A percentile compares a stretch with the other conserved stretches of the same genome.
Evolutionary conservation across 2,329 filamentous ascomycete species (phyloP).

Genomic region (Thelonectria olida): DNA sequence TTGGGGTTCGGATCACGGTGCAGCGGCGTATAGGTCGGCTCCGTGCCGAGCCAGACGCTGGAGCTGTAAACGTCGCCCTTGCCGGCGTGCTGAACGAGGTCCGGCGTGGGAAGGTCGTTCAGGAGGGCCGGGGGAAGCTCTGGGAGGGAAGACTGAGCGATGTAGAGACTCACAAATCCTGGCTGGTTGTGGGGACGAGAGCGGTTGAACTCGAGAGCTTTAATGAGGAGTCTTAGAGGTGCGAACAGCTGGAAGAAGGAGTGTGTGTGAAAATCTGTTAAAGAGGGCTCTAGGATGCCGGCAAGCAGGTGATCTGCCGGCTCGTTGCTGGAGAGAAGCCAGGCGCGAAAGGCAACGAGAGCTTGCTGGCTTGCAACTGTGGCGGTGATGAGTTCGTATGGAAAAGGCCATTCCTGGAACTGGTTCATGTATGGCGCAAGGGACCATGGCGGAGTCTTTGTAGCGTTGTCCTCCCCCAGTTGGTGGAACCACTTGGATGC

Average conservation of each 20-base stretch:
- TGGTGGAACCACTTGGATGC: slow-evolving; percentile 66
- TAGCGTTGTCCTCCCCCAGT: background rate
- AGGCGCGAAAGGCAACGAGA: slow-evolving; percentile 40
- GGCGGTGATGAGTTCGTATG: slow-evolving; percentile 50
- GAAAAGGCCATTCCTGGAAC: slow-evolving; percentile 45
- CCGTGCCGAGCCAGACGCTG: slow-evolving; percentile 87
- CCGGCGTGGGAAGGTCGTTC: slow-evolving; percentile 74
- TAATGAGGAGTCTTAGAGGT: slow-evolving; percentile 71
- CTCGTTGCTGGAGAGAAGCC: slow-evolving; percentile 38
- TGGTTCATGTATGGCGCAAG: slow-evolving; percentile 42
- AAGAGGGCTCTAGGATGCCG: slow-evolving; percentile 41
- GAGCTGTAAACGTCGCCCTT: slow-evolving; percentile 87
- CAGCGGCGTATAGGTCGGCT: slow-evolving; percentile 88
- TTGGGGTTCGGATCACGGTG: slow-evolving; percentile 97
- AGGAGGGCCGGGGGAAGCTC: slow-evolving; percentile 72
- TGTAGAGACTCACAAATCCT: slow-evolving; percentile 69
- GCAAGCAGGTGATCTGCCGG: slow-evolving; percentile 43
- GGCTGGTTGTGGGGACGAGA: slow-evolving; percentile 20
- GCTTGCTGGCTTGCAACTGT: slow-evolving; percentile 25
- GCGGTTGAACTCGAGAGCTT: slow-evolving; percentile 60
- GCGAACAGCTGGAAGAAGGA: slow-evolving; percentile 67
- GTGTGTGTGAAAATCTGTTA: slow-evolving; percentile 33
- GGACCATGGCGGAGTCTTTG: slow-evolving; percentile 13
- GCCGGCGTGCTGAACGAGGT: slow-evolving; percentile 68
- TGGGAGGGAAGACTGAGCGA: slow-evolving; percentile 81